Percentiles rank a stretch among this genome's conserved stretches.
Conservation (phyloP, 1,284 basidiomycete species). For the Volvariella volvacea region DNA sequence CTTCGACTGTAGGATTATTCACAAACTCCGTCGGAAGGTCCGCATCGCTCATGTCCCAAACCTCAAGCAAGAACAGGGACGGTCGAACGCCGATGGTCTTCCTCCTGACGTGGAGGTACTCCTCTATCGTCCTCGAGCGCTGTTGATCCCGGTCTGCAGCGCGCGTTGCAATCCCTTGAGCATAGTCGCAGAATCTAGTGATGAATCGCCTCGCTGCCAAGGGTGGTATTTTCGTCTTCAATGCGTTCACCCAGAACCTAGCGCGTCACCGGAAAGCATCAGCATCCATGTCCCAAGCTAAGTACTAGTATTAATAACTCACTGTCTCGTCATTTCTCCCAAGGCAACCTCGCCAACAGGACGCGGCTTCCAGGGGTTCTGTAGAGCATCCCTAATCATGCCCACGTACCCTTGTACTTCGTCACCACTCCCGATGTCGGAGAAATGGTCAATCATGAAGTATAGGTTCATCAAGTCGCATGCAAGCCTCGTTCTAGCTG, state of each 20-base stretch:
- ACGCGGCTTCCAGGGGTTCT: constrained; percentile 16
- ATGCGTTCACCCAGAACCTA: not conserved
- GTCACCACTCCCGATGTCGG: constrained; percentile 17
- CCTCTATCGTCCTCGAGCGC: constrained; percentile 22
- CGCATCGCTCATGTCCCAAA: constrained; percentile 10
- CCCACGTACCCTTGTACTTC: constrained; percentile 15
- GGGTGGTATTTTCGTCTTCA: not conserved
- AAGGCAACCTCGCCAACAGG: constrained; percentile 13
- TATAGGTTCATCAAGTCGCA: no score
- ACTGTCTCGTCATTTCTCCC: constrained; percentile 17
- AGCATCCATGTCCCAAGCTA: not conserved
- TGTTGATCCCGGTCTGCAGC: constrained; percentile 22
- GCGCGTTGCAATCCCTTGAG: constrained; percentile 21
- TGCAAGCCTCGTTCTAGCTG: no score
- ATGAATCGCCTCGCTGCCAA: constrained; percentile 19
- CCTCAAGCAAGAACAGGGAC: constrained; percentile 19
- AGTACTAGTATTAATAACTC: constrained; percentile 8
- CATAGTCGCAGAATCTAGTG: constrained; percentile 19
- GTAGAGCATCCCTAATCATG: constrained; percentile 16
- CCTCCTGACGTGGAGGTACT: constrained; percentile 22
- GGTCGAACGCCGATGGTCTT: constrained; percentile 22
- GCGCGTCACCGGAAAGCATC: not conserved
- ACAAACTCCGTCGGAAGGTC: constrained; percentile 24
- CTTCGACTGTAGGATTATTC: constrained; percentile 16
- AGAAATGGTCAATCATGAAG: no score